These are phyloP conservation scores for Aureobasidium musti DNA, from an alignment of 2,329 filamentous ascomycete species.

Conservation along the genomic window DNA sequence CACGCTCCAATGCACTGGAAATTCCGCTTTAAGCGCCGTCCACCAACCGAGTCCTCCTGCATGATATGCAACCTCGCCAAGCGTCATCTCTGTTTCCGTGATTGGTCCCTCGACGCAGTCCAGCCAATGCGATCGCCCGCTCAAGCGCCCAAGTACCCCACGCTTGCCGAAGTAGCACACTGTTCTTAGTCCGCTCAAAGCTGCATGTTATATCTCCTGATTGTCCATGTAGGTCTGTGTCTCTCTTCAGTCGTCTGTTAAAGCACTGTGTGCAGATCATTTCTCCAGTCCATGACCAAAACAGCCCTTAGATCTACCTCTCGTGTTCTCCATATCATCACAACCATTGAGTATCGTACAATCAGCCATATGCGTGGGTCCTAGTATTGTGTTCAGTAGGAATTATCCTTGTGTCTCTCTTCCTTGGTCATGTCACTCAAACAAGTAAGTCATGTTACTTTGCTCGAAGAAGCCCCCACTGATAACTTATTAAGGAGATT, in stretches of 20 bases:
- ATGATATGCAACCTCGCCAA: slow-evolving; percentile 15
- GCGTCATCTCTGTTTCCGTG: not conserved
- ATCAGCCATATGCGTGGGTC: not conserved
- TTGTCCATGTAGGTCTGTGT: slow-evolving; percentile 21
- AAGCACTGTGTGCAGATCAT: not conserved
- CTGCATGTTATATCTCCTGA: slow-evolving; percentile 26
- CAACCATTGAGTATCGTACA: not conserved
- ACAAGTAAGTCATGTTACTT: slow-evolving; percentile 42
- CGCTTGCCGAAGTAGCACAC: slow-evolving; percentile 11
- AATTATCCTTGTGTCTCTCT: not conserved
- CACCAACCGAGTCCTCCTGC: slow-evolving; percentile 24
- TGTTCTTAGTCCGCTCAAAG: slow-evolving; percentile 6
- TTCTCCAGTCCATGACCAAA: not conserved
- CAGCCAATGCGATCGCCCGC: slow-evolving; percentile 26
- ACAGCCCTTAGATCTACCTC: not conserved
- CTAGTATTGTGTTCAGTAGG: not conserved
- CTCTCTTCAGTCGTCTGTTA: slow-evolving; percentile 10
- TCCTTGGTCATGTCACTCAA: slow-evolving; percentile 51
- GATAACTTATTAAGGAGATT: slow-evolving; percentile 70
- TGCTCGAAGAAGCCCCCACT: slow-evolving; percentile 6
- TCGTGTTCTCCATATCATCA: not conserved
- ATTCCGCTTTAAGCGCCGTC: slow-evolving; percentile 16
- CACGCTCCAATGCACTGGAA: not conserved
- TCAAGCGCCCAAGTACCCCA: slow-evolving; percentile 29
- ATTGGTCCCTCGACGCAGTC: slow-evolving; percentile 13